phyloP scores from a whole-genome alignment of 805 yeast genomes.

The Scheffersomyces ergatensis region DNA sequence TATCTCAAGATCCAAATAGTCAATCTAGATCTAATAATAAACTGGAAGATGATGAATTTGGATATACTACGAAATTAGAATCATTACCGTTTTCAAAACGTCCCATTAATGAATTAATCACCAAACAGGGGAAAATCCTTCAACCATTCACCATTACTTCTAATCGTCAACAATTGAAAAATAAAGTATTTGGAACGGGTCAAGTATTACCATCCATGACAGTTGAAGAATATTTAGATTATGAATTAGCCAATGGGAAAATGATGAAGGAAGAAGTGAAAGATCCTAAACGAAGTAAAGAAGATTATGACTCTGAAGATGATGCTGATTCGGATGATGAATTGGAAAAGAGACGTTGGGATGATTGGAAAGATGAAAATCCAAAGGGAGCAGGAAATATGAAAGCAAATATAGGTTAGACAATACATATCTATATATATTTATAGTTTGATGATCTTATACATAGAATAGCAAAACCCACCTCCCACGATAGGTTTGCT shows the following conservation, averaged over 20 bases:
- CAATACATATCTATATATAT: background rate
- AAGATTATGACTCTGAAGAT: conserved; percentile 49
- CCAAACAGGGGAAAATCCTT: conserved; percentile 73
- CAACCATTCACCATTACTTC: conserved; percentile 77
- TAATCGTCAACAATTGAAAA: conserved; percentile 52
- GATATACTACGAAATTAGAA: conserved; percentile 68
- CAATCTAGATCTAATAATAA: conserved; percentile 4
- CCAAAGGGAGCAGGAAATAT: conserved; percentile 92
- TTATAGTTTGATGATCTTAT: background rate
- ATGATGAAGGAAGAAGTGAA: conserved; percentile 52
- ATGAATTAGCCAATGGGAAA: conserved; percentile 83
- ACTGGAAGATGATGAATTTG: conserved; percentile 26
- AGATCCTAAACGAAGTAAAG: conserved; percentile 34
- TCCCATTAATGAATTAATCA: conserved; percentile 41
- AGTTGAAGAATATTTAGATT: conserved; percentile 85
- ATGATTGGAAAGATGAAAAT: conserved; percentile 83
- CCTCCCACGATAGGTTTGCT: no score
- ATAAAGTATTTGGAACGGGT: conserved; percentile 84
- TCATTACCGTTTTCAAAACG: conserved; percentile 28
- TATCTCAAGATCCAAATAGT: conserved; percentile 3
- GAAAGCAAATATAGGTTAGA: conserved; percentile 39
- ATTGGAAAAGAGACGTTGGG: conserved; percentile 83
- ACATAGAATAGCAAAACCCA: no score
- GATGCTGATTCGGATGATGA: conserved; percentile 59
- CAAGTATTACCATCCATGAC: conserved; percentile 92